Evolutionary conservation across 1,284 basidiomycete genomes (phyloP).

Genomic region (Apiotrichum brassicae): DNA sequence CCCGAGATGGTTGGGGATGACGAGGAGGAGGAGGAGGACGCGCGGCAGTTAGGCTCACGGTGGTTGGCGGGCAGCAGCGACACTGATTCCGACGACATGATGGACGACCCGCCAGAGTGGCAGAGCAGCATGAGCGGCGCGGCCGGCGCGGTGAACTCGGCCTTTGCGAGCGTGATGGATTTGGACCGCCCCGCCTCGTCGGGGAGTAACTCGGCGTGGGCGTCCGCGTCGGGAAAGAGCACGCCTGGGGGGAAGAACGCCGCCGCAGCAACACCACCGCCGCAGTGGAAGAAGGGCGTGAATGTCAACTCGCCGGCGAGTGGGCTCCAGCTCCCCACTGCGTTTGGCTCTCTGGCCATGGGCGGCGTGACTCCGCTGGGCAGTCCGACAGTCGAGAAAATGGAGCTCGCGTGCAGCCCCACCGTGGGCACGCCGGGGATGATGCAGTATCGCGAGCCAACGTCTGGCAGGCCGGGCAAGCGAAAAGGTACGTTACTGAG

Average conservation of each 20-base stretch:
- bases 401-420: conserved; percentile 22
- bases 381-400: conserved; percentile 36
- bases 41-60: background rate
- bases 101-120: conserved; percentile 19
- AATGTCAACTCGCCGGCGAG: conserved; percentile 22
- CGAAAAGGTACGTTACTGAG: conserved; percentile 32
- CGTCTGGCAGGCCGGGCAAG: conserved; percentile 35
- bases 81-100: conserved; percentile 32
- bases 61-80: conserved; percentile 20
- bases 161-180: conserved; percentile 43
- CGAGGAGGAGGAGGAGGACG: conserved; percentile 36
- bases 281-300: background rate
- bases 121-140: background rate
- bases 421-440: conserved; percentile 25
- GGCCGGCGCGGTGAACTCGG: conserved; percentile 35
- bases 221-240: conserved; percentile 12
- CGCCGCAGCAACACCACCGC: background rate
- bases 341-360: conserved; percentile 39
- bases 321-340: conserved; percentile 30
- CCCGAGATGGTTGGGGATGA: conserved; percentile 44
- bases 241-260: conserved; percentile 6
- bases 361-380: conserved; percentile 33
- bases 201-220: conserved; percentile 5
- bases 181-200: conserved; percentile 33
- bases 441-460: conserved; percentile 43